Conservation (phyloP, 2,329 filamentous ascomycete species). For the Trichoderma afroharzianum region DNA sequence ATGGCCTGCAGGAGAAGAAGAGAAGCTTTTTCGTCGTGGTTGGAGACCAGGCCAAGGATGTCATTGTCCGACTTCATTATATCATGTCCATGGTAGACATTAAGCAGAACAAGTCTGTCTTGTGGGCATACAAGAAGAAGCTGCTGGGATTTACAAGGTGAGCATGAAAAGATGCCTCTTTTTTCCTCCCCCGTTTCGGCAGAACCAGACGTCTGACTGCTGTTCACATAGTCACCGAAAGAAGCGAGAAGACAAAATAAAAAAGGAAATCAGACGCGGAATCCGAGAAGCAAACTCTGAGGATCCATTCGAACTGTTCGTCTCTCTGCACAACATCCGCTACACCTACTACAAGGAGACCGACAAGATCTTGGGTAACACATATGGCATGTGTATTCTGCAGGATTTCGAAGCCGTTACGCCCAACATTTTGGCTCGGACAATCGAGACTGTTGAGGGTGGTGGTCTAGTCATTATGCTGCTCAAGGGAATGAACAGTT, state of each 20-base stretch:
- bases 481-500: constrained; percentile 91
- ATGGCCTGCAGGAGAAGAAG: constrained; percentile 93
- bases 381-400: constrained; percentile 96
- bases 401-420: constrained; percentile 98
- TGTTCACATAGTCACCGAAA: constrained; percentile 65
- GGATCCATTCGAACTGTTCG: constrained; percentile 95
- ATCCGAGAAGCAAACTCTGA: constrained; percentile 88
- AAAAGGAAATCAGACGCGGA: constrained; percentile 94
- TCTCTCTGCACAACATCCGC: constrained; percentile 92
- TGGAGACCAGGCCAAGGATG: constrained; percentile 87
- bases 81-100: constrained; percentile 88
- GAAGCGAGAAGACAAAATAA: constrained; percentile 97
- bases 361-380: constrained; percentile 96
- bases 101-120: constrained; percentile 84
- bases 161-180: neutral
- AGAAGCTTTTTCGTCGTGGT: constrained; percentile 97
- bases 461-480: constrained; percentile 87
- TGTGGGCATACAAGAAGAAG: constrained; percentile 99
- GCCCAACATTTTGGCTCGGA: constrained; percentile 91
- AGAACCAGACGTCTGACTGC: neutral
- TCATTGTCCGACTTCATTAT: constrained; percentile 89
- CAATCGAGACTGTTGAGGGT: constrained; percentile 96
- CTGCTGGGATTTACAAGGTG: constrained; percentile 84
- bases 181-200: neutral
- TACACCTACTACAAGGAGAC: constrained; percentile 99